These are phyloP conservation scores for Cercophora samala DNA, from an alignment of 495 filamentous ascomycete genomes.

Conservation along the genomic window DNA sequence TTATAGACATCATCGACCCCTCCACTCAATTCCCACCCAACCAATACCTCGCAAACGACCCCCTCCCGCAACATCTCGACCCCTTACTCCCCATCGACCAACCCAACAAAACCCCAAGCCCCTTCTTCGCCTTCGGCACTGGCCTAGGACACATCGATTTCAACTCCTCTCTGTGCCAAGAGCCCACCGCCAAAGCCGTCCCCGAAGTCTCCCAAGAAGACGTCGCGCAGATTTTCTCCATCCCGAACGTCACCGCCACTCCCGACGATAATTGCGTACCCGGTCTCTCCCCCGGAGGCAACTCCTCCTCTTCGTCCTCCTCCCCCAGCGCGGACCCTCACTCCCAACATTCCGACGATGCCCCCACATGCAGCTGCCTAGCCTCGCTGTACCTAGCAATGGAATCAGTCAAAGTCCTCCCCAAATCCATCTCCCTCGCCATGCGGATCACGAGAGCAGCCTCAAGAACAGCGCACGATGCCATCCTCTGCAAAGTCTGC, in stretches of 20 bases:
- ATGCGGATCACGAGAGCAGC: conserved; percentile 57
- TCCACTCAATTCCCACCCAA: conserved; percentile 10
- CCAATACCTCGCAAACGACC: not conserved
- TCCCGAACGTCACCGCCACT: not conserved
- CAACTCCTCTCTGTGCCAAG: conserved; percentile 8
- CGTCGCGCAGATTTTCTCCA: conserved; percentile 13
- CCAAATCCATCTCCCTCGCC: conserved; percentile 40
- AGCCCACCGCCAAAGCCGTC: not conserved
- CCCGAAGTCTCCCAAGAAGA: conserved; percentile 21
- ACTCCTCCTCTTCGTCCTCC: conserved; percentile 12
- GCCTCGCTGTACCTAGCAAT: conserved; percentile 45
- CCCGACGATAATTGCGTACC: conserved; percentile 16
- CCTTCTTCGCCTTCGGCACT: conserved; percentile 14
- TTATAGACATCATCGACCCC: conserved; percentile 30
- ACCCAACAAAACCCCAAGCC: not conserved
- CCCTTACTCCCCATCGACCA: not conserved
- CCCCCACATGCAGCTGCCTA: conserved; percentile 36
- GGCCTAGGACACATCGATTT: conserved; percentile 21
- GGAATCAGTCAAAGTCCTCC: conserved; percentile 44
- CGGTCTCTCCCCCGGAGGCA: conserved; percentile 18
- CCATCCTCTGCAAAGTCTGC: conserved; percentile 59
- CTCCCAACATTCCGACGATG: not conserved
- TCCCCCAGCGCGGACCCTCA: conserved; percentile 13
- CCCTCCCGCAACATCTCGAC: not conserved
- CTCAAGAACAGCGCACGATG: conserved; percentile 52